phyloP scores from a whole-genome alignment of 73 alveolate species.

The Paramecium biaurelia region DNA sequence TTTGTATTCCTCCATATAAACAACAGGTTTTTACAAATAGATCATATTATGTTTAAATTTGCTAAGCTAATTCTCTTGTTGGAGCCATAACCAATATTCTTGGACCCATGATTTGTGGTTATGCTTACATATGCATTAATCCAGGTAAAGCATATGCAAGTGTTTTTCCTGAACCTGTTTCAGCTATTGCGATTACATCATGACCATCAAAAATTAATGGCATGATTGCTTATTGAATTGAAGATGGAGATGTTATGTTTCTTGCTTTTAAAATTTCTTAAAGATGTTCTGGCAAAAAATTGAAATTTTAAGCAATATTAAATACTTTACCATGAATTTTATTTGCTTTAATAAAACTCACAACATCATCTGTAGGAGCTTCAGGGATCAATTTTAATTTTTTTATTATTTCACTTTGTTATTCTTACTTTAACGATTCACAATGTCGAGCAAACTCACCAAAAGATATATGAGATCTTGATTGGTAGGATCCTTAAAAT shows the following conservation, averaged over 20 bases:
- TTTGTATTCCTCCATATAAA: slow-evolving; percentile 30
- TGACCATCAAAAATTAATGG: slow-evolving; percentile 69
- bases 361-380: background rate
- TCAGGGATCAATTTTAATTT: background rate
- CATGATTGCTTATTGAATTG: slow-evolving; percentile 6
- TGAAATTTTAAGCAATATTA: background rate
- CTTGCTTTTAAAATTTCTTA: background rate
- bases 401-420: background rate
- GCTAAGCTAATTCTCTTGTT: slow-evolving; percentile 92
- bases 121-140: slow-evolving; percentile 69
- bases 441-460: background rate
- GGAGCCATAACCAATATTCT: slow-evolving; percentile 89
- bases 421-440: background rate
- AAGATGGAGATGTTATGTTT: slow-evolving; percentile 67
- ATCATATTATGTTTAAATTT: slow-evolving; percentile 52
- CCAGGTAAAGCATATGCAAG: slow-evolving; percentile 88
- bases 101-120: slow-evolving; percentile 6
- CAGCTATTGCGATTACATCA: slow-evolving; percentile 84
- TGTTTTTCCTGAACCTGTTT: slow-evolving; percentile 94
- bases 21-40: slow-evolving; percentile 39
- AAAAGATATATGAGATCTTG: background rate
- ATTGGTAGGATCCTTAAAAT: background rate
- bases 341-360: background rate
- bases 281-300: background rate
- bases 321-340: background rate